Conservation (phyloP, 2,329 filamentous ascomycete species). For the Cercospora beticola region DNA sequence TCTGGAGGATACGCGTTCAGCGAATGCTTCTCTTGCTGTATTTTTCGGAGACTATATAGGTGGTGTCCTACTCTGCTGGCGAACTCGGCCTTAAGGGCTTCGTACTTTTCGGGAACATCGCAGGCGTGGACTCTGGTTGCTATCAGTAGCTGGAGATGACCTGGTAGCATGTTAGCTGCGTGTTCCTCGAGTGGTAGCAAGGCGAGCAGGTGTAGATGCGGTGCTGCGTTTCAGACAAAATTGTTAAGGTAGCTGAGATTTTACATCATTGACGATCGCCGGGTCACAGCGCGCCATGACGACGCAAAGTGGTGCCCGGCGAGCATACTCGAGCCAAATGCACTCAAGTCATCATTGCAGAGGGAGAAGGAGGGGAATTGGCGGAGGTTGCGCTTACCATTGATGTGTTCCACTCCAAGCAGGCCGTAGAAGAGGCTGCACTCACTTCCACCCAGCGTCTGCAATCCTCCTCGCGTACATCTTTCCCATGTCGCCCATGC, state of each 20-base stretch:
- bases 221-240: conserved; percentile 70
- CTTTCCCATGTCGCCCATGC: conserved; percentile 99
- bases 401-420: background rate
- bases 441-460: conserved; percentile 94
- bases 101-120: conserved; percentile 86
- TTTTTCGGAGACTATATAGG: conserved; percentile 28
- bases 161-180: conserved; percentile 26
- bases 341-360: conserved; percentile 98
- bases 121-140: conserved; percentile 86
- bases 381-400: conserved; percentile 39
- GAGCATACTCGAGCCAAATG: conserved; percentile 99
- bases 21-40: conserved; percentile 31
- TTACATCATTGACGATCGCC: conserved; percentile 93
- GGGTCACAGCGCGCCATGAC: conserved; percentile 63
- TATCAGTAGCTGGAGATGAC: conserved; percentile 22
- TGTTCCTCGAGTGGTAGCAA: conserved; percentile 3
- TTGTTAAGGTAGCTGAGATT: conserved; percentile 96
- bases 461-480: conserved; percentile 93
- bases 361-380: conserved; percentile 20
- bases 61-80: conserved; percentile 71
- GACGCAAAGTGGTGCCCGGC: conserved; percentile 59
- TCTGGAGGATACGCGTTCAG: conserved; percentile 59
- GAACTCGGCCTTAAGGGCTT: conserved; percentile 78
- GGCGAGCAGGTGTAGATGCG: background rate
- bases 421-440: conserved; percentile 21